Conservation (phyloP, 2,329 filamentous ascomycete genomes). For the Trichophyton schoenleinii region DNA sequence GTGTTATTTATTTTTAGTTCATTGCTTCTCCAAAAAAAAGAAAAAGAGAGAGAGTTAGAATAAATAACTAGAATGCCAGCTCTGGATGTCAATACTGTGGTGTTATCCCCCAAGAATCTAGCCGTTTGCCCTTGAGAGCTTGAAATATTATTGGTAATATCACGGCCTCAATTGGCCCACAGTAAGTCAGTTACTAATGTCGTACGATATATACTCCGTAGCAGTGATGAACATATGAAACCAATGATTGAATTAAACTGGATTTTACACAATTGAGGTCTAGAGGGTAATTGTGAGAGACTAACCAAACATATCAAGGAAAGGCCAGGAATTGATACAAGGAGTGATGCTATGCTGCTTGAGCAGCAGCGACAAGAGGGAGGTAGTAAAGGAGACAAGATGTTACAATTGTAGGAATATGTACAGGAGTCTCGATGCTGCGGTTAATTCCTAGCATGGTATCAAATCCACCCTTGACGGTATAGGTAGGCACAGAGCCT, state of each 20-base stretch:
- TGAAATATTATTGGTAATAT: too few relatives aligned
- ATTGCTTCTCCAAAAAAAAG: neutral
- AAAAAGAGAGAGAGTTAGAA: neutral
- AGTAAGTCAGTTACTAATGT: too few relatives aligned
- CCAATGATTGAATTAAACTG: neutral
- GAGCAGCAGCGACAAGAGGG: neutral
- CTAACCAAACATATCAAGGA: neutral
- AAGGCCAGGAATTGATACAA: neutral
- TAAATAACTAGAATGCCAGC: neutral
- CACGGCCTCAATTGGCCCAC: too few relatives aligned
- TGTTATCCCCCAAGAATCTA: neutral
- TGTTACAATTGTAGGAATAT: conserved; percentile 4
- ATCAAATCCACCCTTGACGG: neutral
- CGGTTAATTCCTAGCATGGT: neutral
- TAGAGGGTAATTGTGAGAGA: neutral
- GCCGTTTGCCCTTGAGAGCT: too few relatives aligned
- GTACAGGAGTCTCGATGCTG: neutral
- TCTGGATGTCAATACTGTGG: neutral
- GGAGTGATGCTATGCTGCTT: neutral
- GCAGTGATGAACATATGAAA: neutral
- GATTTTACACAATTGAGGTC: too few relatives aligned
- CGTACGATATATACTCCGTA: too few relatives aligned
- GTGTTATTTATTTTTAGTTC: neutral
- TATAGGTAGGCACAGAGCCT: neutral
- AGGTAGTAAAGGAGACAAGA: neutral